A percentile compares a stretch with the other conserved stretches of the same genome.
These are phyloP conservation scores for Sporisorium exsertum DNA, from an alignment of 1,284 basidiomycete species.

Conservation along the genomic window DNA sequence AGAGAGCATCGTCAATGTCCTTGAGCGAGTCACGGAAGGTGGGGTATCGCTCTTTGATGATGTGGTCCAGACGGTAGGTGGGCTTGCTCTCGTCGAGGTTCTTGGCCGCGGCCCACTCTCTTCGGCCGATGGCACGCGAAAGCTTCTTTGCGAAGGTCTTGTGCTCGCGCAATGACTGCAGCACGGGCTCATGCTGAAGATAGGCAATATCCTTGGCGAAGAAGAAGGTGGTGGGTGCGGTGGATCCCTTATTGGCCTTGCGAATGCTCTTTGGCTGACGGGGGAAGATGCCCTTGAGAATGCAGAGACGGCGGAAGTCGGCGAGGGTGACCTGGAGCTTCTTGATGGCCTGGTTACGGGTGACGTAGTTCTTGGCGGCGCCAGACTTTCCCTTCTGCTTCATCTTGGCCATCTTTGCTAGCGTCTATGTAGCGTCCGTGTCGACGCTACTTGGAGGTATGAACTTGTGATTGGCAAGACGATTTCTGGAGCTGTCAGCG, in stretches of 20 bases:
- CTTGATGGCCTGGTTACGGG: constrained; percentile 78
- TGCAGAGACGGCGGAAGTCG: constrained; percentile 96
- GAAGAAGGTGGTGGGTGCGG: constrained; percentile 96
- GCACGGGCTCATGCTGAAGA: constrained; percentile 94
- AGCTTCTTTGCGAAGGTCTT: constrained; percentile 99
- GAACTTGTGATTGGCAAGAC: neutral
- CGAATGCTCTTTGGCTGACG: constrained; percentile 93
- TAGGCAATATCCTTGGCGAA: constrained; percentile 98
- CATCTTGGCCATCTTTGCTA: constrained; percentile 81
- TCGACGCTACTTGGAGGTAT: constrained; percentile 7
- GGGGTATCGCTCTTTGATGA: constrained; percentile 98
- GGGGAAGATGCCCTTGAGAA: constrained; percentile 98
- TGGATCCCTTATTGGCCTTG: constrained; percentile 96
- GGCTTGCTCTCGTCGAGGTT: constrained; percentile 86
- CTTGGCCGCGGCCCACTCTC: constrained; percentile 95
- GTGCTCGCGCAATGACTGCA: constrained; percentile 95
- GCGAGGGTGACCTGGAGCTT: constrained; percentile 92
- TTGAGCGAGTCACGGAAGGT: constrained; percentile 95
- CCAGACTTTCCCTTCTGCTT: constrained; percentile 81
- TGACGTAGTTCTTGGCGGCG: constrained; percentile 79
- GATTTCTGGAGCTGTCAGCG: neutral
- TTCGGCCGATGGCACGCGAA: constrained; percentile 88
- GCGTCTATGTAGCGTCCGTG: constrained; percentile 2
- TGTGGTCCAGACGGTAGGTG: constrained; percentile 82
- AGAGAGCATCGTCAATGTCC: constrained; percentile 97